Conservation (phyloP, 139 green algal genomes). For the Deuterostichococcus epilithicus region DNA sequence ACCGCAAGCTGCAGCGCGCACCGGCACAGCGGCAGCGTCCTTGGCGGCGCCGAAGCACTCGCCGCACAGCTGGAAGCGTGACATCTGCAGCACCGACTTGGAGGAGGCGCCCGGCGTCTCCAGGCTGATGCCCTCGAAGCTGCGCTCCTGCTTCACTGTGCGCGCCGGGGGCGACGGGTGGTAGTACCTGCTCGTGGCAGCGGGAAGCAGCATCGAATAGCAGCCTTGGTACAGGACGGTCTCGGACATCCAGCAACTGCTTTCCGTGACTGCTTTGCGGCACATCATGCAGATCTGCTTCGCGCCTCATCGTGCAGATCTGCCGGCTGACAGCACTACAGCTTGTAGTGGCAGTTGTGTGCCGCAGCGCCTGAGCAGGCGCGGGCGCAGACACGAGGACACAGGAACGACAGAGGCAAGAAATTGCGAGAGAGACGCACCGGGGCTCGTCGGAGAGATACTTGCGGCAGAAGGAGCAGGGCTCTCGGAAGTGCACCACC, state of each 20-base stretch:
- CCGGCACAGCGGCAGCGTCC: neutral
- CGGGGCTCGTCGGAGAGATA: constrained; percentile 43
- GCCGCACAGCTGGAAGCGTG: constrained; percentile 48
- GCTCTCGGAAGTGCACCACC: constrained; percentile 89
- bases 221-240: no score
- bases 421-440: neutral
- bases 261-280: no score
- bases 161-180: constrained; percentile 36
- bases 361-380: no score
- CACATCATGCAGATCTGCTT: no score
- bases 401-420: neutral
- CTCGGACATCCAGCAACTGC: neutral
- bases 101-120: constrained; percentile 48
- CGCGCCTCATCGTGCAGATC: no score
- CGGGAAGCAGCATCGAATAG: no score
- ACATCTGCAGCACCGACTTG: constrained; percentile 23
- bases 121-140: constrained; percentile 82
- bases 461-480: constrained; percentile 83
- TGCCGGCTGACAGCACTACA: no score
- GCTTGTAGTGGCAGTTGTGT: no score
- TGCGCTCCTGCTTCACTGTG: constrained; percentile 47
- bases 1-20: no score
- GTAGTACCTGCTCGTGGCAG: constrained; percentile 24
- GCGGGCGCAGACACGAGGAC: no score
- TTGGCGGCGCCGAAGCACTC: constrained; percentile 41